Evolutionary conservation across 2,329 filamentous ascomycete species (phyloP).

Genomic region (Sporothrix curviconia): DNA sequence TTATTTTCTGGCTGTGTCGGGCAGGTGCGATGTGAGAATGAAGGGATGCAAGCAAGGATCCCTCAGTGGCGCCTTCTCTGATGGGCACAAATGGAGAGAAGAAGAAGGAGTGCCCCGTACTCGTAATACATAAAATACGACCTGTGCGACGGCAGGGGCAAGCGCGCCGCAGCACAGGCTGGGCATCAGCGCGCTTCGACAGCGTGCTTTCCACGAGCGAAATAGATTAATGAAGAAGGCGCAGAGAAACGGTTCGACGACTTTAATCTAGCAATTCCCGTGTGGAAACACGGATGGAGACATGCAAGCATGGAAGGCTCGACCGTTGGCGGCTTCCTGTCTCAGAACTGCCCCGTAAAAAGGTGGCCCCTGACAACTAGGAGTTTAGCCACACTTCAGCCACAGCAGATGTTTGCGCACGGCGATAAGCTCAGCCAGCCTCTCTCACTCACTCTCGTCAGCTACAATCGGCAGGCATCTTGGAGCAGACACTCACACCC

Average conservation of each 20-base stretch:
- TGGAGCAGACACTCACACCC: no score
- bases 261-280: background rate
- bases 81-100: background rate
- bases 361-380: no score
- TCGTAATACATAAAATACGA: no score
- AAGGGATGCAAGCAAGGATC: background rate
- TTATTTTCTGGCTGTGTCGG: background rate
- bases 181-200: background rate
- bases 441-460: no score
- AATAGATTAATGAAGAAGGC: background rate
- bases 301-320: background rate
- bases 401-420: no score
- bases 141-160: background rate
- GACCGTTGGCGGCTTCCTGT: slow-evolving; percentile 4
- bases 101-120: no score
- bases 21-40: background rate
- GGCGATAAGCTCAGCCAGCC: no score
- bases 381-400: no score
- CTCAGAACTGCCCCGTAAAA: slow-evolving; percentile 7
- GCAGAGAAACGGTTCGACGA: background rate
- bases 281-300: background rate
- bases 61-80: background rate
- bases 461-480: no score
- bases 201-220: background rate
- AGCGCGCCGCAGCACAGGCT: background rate